Base-by-base conservation (phyloP, 345 rosid species). In the Eutrema heterophyllum region DNA sequence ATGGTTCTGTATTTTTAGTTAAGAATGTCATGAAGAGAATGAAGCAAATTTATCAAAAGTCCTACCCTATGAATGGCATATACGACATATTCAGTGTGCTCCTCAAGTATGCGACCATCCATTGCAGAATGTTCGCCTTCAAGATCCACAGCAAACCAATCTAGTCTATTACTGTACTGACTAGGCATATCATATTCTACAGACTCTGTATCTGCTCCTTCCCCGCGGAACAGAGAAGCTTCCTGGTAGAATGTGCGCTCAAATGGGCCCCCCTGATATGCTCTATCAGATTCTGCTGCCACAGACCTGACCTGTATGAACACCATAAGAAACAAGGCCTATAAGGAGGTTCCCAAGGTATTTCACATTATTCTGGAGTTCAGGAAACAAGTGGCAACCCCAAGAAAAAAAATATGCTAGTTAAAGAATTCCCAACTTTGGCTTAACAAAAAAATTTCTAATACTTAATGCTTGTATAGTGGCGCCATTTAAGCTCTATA, bases 81-180 rank as follows among this genome's bases (percentile, higher is more conserved):
- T 15, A 95, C 97, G 75, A 95, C 99, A 86, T 92, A 95, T 84
- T 95, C 98, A 39, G 96, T 76, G 81, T 95, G 99, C 72, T 95
- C 98, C 84, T 95, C 91, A 64, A 95, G 96, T 77, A 95, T 90
- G 75, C 75, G 94, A 73, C 94, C 97, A 84, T 92, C 99, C 99
- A 95, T 95, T 70, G 99, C 99, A 74, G 99, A 95, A 84, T 90
- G 97, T 84, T 95, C 99, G 80, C 98, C 99, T 89, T 88, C 98
- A 79, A 95, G 98, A 85, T 95, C 99, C 77, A 92, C 99, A 39
- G 97, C 84, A 81, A 95, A 92, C 99, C 99, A 95, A 55, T 95
- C 98, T 61, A 95, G 76, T 80, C 81, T 85, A 67, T 80, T 78
- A 39, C 71, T 58, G 82, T 90, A 95, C 27, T 81, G 93, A 60